Evolutionary conservation across 768 basidiomycete species (phyloP).

Genomic region (Naganishia randhawae): DNA sequence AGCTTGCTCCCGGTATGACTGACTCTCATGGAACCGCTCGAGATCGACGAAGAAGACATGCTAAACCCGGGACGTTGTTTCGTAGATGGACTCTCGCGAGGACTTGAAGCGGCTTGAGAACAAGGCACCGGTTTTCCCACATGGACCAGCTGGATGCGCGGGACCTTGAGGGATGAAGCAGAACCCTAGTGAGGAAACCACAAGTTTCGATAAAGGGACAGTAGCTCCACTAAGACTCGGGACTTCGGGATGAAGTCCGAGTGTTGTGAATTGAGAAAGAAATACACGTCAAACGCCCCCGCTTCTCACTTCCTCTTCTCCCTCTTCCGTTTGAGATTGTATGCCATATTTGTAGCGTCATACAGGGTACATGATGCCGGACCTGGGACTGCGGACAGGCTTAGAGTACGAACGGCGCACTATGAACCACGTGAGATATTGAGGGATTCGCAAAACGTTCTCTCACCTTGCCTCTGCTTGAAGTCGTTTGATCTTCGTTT

Average conservation of each 20-base stretch:
- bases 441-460: too few relatives aligned
- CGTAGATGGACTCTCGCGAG: not conserved
- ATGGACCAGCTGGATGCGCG: not conserved
- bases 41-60: not conserved
- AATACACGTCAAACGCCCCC: not conserved
- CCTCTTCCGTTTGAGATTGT: not conserved
- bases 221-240: not conserved
- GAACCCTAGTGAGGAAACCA: too few relatives aligned
- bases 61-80: not conserved
- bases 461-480: too few relatives aligned
- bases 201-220: not conserved
- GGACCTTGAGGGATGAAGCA: not conserved
- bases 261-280: not conserved
- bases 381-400: too few relatives aligned
- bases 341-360: too few relatives aligned
- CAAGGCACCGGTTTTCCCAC: not conserved
- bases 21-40: not conserved
- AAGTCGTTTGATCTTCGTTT: too few relatives aligned
- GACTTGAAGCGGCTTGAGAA: not conserved
- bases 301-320: not conserved
- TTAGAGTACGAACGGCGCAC: too few relatives aligned
- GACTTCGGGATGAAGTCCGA: not conserved
- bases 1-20: conserved; percentile 35
- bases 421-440: too few relatives aligned
- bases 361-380: too few relatives aligned